These are phyloP conservation scores for Nakaseomyces nivariensis DNA, from an alignment of 1,139 yeast species.

Conservation along the genomic window DNA sequence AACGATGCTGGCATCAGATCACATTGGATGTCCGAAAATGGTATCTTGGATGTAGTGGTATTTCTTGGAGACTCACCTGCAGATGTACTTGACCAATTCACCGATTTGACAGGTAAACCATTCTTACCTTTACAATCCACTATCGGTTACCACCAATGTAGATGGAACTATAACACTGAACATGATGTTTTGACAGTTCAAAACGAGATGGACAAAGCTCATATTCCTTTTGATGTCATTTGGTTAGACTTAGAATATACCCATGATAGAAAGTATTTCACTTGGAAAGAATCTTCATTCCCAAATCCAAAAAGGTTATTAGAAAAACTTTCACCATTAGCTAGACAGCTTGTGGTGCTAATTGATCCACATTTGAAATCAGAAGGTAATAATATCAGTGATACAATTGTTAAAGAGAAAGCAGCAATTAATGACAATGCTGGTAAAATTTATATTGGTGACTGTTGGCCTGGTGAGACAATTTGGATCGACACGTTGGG, in stretches of 20 bases:
- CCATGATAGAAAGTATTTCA: slow-evolving; percentile 74
- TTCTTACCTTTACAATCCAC: slow-evolving; percentile 72
- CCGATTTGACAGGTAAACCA: slow-evolving; percentile 65
- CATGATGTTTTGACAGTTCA: slow-evolving; percentile 68
- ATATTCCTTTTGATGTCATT: slow-evolving; percentile 81
- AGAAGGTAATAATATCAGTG: slow-evolving; percentile 54
- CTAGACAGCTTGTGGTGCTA: slow-evolving; percentile 73
- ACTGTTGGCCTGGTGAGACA: slow-evolving; percentile 98
- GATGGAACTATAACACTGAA: slow-evolving; percentile 94
- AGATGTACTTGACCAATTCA: slow-evolving; percentile 53
- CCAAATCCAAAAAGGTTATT: slow-evolving; percentile 68
- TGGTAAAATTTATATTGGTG: slow-evolving; percentile 58
- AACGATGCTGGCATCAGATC: slow-evolving; percentile 32
- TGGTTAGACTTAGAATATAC: slow-evolving; percentile 97
- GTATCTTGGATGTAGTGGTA: slow-evolving; percentile 66
- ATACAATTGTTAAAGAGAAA: slow-evolving; percentile 35
- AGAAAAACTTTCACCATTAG: slow-evolving; percentile 51
- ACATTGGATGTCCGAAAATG: slow-evolving; percentile 94
- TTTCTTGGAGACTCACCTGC: slow-evolving; percentile 53
- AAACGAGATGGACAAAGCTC: slow-evolving; percentile 56
- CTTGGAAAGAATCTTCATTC: slow-evolving; percentile 73
- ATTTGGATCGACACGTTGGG: slow-evolving; percentile 84
- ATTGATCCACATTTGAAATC: slow-evolving; percentile 84
- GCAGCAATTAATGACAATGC: slow-evolving; percentile 38
- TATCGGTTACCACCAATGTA: slow-evolving; percentile 87